Evolutionary conservation across 176 grass and related monocot genomes (phyloP), one percentile per base, ranked within the genome.

Genomic region (Bromus sterilis): DNA sequence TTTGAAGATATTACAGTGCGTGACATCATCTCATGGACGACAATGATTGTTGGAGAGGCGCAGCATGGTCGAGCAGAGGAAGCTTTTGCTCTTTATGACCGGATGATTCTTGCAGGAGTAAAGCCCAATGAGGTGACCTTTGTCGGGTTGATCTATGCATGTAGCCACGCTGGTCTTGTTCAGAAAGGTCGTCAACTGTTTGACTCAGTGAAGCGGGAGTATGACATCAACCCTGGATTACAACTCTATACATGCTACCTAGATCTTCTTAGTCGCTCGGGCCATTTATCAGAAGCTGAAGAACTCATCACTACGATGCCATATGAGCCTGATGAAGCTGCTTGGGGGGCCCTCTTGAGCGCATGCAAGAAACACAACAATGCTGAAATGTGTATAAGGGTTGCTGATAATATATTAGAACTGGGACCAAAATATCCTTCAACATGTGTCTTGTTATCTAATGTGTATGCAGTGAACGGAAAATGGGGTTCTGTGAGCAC

Each of bases 91-190:
- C 81, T 98, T 64, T 98, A 84, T 49, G 41, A 93, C 75, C 73
- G 74, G 65, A 93, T 98, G 95, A 51, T 91, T 82, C 76, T 56
- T 84, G 82, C 81, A 28, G 82, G 92, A 64, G 34, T 93, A 25
- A 89, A 91, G 56, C 96, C 96, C 20, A 98, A 98, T 66, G 90
- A 88, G 71, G 90, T 93, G 72, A 95, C 96, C 46, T 98, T 98
- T 80, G 84, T 89, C 1, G 96, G 92, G 33, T 79, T 98, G 62
- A 87, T 98, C 11, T 98, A 98, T 57, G 93, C 93, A 79, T 98
- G 95, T 79, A 98, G 95, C 83, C 96, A 95, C 46, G 90, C 87
- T 25, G 88, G 96, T 82, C 82, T 93, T 74, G 88, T 98, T 89
- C 89, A 95, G 69, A 90, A 91, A 78, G 96, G 96, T 1, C 84